phyloP scores from a whole-genome alignment of 768 basidiomycete genomes.

The Hericium rajendrae region DNA sequence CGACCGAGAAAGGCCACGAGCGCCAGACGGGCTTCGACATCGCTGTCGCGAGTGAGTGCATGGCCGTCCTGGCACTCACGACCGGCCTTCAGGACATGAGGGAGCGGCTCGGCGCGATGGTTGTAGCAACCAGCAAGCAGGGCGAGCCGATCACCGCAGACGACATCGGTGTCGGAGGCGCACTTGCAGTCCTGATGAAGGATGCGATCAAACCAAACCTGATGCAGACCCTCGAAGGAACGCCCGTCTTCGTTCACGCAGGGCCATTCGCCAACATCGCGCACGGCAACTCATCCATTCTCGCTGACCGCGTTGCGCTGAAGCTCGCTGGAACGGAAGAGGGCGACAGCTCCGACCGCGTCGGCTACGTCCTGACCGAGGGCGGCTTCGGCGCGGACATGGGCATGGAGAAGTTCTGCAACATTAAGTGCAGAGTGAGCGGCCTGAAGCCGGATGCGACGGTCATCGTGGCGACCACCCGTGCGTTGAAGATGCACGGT shows the following conservation, averaged over 20 bases:
- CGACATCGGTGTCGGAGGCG: constrained; percentile 91
- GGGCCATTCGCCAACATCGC: constrained; percentile 99
- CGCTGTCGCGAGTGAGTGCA: constrained; percentile 92
- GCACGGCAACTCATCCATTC: constrained; percentile 95
- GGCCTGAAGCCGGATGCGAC: constrained; percentile 91
- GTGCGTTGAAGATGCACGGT: constrained; percentile 98
- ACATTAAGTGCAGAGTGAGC: constrained; percentile 95
- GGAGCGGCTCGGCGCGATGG: constrained; percentile 89
- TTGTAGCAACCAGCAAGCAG: constrained; percentile 85
- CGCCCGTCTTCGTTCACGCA: constrained; percentile 97
- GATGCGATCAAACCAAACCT: constrained; percentile 98
- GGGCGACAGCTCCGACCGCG: constrained; percentile 70
- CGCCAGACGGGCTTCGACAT: constrained; percentile 94
- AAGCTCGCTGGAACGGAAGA: constrained; percentile 95
- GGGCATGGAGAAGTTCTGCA: constrained; percentile 99
- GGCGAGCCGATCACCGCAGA: constrained; percentile 94
- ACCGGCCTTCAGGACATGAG: constrained; percentile 89
- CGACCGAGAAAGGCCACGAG: constrained; percentile 84
- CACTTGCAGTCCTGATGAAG: constrained; percentile 94
- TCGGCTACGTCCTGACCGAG: constrained; percentile 95
- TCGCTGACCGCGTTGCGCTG: constrained; percentile 93
- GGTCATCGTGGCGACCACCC: constrained; percentile 93
- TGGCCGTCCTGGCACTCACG: constrained; percentile 93
- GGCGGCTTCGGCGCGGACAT: constrained; percentile 99
- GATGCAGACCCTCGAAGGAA: constrained; percentile 98